Conservation (phyloP, 2,329 filamentous ascomycete genomes). For the Curvularia spicifera region DNA sequence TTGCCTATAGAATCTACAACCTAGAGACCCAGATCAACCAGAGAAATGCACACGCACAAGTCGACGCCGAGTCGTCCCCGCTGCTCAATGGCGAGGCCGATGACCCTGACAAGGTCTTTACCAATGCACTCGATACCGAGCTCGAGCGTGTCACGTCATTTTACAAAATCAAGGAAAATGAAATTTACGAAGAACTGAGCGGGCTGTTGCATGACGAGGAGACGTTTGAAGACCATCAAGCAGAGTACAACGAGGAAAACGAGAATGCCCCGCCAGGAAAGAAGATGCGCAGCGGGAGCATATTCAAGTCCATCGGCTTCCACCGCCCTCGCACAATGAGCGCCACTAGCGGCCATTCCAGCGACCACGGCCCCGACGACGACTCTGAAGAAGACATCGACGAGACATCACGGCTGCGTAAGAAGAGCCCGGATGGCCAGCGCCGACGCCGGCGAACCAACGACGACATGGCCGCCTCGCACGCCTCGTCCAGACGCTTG, state of each 20-base stretch:
- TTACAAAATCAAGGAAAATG: slow-evolving; percentile 85
- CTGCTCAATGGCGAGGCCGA: slow-evolving; percentile 69
- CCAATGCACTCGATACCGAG: slow-evolving; percentile 81
- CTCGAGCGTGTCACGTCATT: slow-evolving; percentile 94
- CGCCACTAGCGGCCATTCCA: slow-evolving; percentile 52
- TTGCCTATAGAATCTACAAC: slow-evolving; percentile 76
- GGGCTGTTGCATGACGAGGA: slow-evolving; percentile 77
- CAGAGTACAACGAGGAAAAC: slow-evolving; percentile 45
- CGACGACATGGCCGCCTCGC: slow-evolving; percentile 66
- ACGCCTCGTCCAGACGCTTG: slow-evolving; percentile 66
- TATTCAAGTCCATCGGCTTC: slow-evolving; percentile 60
- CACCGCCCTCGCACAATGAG: slow-evolving; percentile 54
- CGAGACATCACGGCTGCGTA: slow-evolving; percentile 53
- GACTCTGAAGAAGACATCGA: slow-evolving; percentile 66
- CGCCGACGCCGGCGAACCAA: slow-evolving; percentile 28
- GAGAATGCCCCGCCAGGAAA: slow-evolving; percentile 47
- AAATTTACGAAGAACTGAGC: slow-evolving; percentile 82
- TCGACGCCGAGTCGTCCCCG: slow-evolving; percentile 83
- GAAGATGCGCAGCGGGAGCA: slow-evolving; percentile 56
- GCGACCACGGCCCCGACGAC: slow-evolving; percentile 43
- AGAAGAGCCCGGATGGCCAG: slow-evolving; percentile 48
- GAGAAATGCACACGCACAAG: slow-evolving; percentile 54
- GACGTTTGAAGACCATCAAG: slow-evolving; percentile 66
- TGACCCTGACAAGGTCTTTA: slow-evolving; percentile 83
- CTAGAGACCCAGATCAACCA: slow-evolving; percentile 86